A percentile compares a stretch with the other conserved stretches of the same genome.
Evolutionary conservation across 768 basidiomycete species (phyloP).

Genomic region (Amylocystis lapponica): DNA sequence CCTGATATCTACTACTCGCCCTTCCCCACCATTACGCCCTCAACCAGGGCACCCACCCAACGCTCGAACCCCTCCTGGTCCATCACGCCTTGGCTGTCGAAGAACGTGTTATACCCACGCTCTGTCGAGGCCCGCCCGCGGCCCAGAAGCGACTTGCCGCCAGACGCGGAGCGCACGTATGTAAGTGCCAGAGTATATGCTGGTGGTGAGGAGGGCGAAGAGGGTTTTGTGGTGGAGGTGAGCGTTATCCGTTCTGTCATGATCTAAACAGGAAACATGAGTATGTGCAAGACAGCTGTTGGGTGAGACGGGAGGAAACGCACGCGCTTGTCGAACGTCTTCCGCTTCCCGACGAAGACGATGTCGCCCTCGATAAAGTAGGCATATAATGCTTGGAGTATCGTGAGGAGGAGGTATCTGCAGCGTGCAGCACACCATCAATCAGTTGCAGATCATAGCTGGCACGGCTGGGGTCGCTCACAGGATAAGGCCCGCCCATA

Average conservation of each 20-base stretch:
- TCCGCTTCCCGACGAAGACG: constrained; percentile 86
- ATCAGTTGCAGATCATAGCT: constrained; percentile 1
- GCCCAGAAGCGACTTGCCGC: constrained; percentile 80
- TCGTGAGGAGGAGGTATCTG: constrained; percentile 74
- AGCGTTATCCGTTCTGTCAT: constrained; percentile 86
- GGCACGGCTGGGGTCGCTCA: constrained; percentile 19
- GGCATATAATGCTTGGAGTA: constrained; percentile 72
- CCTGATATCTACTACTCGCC: background rate
- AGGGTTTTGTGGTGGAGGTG: constrained; percentile 60
- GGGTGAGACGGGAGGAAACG: constrained; percentile 20
- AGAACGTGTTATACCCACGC: constrained; percentile 65
- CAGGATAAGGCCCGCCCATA: constrained; percentile 76
- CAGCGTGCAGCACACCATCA: constrained; percentile 1
- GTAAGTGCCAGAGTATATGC: constrained; percentile 60
- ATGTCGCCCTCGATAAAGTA: constrained; percentile 81
- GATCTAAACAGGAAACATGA: constrained; percentile 46
- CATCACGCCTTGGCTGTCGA: constrained; percentile 76
- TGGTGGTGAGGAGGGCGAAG: constrained; percentile 47
- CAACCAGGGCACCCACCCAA: constrained; percentile 75
- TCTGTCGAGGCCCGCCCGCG: constrained; percentile 56
- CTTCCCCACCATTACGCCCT: constrained; percentile 60
- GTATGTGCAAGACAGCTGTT: background rate
- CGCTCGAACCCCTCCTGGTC: constrained; percentile 68
- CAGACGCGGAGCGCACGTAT: constrained; percentile 76
- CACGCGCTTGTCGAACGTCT: constrained; percentile 84